Base-by-base conservation (phyloP, 176 grass and related monocot species). In the Eleusine coracana region DNA sequence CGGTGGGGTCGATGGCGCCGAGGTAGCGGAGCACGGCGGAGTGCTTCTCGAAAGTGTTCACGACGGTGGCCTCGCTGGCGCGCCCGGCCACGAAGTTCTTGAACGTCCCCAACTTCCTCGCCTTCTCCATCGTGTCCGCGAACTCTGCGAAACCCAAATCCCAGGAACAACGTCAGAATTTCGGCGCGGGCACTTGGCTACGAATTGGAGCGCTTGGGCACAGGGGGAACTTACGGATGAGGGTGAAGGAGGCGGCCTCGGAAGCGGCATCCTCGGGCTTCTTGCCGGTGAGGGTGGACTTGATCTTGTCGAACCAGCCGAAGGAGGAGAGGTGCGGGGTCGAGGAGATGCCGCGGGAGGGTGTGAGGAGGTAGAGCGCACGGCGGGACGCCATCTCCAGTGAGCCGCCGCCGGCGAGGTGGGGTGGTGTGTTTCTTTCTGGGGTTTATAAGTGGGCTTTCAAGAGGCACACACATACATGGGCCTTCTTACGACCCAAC, bases 231-330 rank as follows among this genome's bases (percentile, higher is more conserved):
- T 89, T 76, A 95, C 92, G 73, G 60, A 80, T 69, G 54, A 98
- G 96, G 21, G 92, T 89, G 79, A 98, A 95, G 67, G 82, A 86
- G 27, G 74, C 62, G 1, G 88, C 39, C 41, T 74, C 71, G 48
- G 76, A 16, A 28, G 46, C 10, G 37, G 55, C 14, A 7, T 75
- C 74, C 41, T 89, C 89, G 23, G 85, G 46, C 85, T 83, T 91
- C 78, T 85, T 89, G 64, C 92, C 92, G 68, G 96, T 98, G 82
- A 98, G 77, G 76, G 88, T 91, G 84, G 78, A 73, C 87, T 98
- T 98, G 62, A 98, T 91, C 90, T 98, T 98, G 85, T 93, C 91
- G 63, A 98, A 87, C 96, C 90, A 98, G 58, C 92, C 96, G 54
- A 88, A 20, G 80, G 92, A 92, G 37, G 88, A 84, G 42, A 91